A percentile compares a stretch with the other conserved stretches of the same genome.
phyloP scores from a whole-genome alignment of 768 basidiomycete genomes.

The Pisolithus albus region DNA sequence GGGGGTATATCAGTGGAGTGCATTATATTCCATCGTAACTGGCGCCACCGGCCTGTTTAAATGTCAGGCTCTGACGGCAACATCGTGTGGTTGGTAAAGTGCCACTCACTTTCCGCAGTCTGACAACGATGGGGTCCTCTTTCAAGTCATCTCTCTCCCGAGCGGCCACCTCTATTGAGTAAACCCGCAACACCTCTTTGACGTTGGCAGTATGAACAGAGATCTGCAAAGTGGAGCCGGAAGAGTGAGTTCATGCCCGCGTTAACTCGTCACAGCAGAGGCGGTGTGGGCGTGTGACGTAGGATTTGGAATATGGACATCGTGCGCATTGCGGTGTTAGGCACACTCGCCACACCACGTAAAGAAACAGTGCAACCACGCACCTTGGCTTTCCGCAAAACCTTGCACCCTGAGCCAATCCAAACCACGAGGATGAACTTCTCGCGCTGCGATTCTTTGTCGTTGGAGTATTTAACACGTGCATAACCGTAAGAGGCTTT shows the following conservation, averaged over 20 bases:
- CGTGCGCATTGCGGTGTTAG: constrained; percentile 8
- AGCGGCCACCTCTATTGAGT: constrained; percentile 85
- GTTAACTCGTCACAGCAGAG: constrained; percentile 16
- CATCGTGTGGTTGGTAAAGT: background rate
- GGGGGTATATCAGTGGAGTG: constrained; percentile 11
- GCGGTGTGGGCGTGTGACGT: constrained; percentile 16
- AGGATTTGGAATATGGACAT: constrained; percentile 4
- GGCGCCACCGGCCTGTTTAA: constrained; percentile 70
- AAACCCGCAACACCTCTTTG: constrained; percentile 69
- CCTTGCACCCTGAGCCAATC: constrained; percentile 78
- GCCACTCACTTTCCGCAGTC: constrained; percentile 69
- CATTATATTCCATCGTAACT: constrained; percentile 78
- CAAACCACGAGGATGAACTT: constrained; percentile 83
- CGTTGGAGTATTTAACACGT: constrained; percentile 78
- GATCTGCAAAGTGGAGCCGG: constrained; percentile 45
- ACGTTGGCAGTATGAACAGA: constrained; percentile 90
- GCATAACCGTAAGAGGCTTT: constrained; percentile 83
- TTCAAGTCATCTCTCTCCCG: constrained; percentile 77
- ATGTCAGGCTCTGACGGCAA: constrained; percentile 12
- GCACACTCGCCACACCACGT: constrained; percentile 14
- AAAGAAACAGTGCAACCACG: constrained; percentile 18
- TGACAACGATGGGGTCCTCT: constrained; percentile 78
- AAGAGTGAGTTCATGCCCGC: constrained; percentile 24
- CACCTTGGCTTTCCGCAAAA: constrained; percentile 91
- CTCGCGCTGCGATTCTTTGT: constrained; percentile 80